Conservation (phyloP, 192 early-diverging fungal species). For the Coemansia sp. region DNA sequence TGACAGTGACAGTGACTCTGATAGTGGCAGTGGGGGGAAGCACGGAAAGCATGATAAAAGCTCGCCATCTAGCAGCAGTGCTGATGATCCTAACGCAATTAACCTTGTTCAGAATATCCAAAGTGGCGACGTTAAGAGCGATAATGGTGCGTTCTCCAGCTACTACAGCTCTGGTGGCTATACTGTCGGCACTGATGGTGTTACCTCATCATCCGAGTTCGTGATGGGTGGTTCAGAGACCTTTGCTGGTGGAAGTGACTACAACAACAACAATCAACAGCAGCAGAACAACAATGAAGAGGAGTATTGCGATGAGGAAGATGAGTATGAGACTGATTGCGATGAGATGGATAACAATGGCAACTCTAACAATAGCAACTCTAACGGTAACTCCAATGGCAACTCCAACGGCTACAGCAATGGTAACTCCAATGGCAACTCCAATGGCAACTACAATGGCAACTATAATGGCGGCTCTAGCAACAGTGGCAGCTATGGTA, state of each 20-base stretch:
- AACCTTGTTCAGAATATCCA: neutral
- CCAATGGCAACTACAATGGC: neutral
- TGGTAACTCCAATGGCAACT: neutral
- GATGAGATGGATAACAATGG: neutral
- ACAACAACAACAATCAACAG: neutral
- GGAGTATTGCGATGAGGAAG: neutral
- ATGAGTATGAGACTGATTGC: neutral
- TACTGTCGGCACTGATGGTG: neutral
- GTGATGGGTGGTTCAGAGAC: neutral
- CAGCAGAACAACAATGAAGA: neutral
- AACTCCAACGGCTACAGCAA: neutral
- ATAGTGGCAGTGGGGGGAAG: neutral
- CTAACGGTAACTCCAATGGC: neutral
- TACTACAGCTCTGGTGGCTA: conserved; percentile 8
- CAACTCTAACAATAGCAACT: neutral
- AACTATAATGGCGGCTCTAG: neutral
- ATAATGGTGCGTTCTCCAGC: neutral
- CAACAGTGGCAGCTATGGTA: neutral
- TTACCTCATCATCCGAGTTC: neutral
- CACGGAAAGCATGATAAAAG: neutral
- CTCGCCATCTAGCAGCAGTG: neutral
- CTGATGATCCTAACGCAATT: neutral
- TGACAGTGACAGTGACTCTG: neutral
- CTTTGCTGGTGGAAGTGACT: too few relatives aligned
- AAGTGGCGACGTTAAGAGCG: neutral